Percentiles rank a stretch among this genome's conserved stretches.
Evolutionary conservation across 163 green algal species (phyloP).

Genomic region (Smithsoniella earleae): DNA sequence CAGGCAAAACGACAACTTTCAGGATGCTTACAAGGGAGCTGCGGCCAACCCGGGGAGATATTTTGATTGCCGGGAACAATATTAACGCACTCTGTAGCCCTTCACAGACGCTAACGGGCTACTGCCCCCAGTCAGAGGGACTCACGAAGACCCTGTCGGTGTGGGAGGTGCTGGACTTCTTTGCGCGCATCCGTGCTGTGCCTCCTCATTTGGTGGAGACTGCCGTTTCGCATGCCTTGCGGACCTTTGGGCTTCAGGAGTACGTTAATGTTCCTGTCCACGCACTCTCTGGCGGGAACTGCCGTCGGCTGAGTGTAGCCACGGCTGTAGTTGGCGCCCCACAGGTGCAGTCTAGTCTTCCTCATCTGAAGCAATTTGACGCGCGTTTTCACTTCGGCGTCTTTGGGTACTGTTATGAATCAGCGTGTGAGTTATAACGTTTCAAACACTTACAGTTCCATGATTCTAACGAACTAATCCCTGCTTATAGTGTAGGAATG

Average conservation of each 20-base stretch:
- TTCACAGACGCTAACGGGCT: no score
- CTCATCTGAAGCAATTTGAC: no score
- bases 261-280: constrained; percentile 30
- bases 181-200: constrained; percentile 44
- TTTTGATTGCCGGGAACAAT: constrained; percentile 44
- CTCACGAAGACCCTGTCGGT: constrained; percentile 61
- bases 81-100: no score
- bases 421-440: no score
- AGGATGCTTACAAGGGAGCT: constrained; percentile 70
- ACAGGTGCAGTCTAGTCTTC: not conserved
- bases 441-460: no score
- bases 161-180: constrained; percentile 56
- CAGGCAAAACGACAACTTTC: constrained; percentile 88
- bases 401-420: no score
- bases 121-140: constrained; percentile 73
- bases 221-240: constrained; percentile 42
- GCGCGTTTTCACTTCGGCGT: no score
- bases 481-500: no score
- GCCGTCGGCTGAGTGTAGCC: constrained; percentile 65
- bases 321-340: constrained; percentile 57
- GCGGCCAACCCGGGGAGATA: constrained; percentile 51
- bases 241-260: constrained; percentile 39
- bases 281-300: constrained; percentile 57
- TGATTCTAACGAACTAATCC: no score
- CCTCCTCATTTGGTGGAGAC: constrained; percentile 29